Evolutionary conservation across 441 rosid species (phyloP), one percentile per base, ranked within the genome.

Genomic region (Francoa sonchifolia): DNA sequence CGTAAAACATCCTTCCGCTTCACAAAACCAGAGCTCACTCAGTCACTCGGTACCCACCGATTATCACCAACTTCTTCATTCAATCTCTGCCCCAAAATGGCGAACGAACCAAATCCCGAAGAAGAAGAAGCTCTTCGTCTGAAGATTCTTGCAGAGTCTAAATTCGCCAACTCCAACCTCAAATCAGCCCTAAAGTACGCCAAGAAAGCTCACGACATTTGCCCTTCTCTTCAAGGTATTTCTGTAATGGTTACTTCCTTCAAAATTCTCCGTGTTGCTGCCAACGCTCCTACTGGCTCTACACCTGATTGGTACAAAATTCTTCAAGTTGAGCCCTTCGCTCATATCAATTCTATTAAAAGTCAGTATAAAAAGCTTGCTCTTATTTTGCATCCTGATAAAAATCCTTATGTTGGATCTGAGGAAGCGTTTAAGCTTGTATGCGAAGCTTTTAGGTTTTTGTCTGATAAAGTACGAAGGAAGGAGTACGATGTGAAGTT

Each of bases 351-450:
- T 48, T 41, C 67, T 5, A 65, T 88, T 33, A 80, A 73, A 57
- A 76, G 73, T 33, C 77, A 78, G 55, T 83, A 74, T 66, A 88
- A 65, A 73, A 69, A 65, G 38, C 67, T 88, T 12, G 95, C 95
- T 34, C 65, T 81, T 26, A 38, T 64, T 10, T 54, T 88, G 64
- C 85, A 78, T 54, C 95, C 97, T 19, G 93, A 80, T 44, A 80
- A 80, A 60, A 80, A 78, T 41, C 65, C 76, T 0, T 64, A 53
- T 22, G 33, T 55, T 13, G 93, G 92, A 1, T 76, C 89, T 17
- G 89, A 80, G 44, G 97, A 88, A 14, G 95, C 95, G 25, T 83
- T 88, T 59, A 83, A 80, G 68, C 68, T 76, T 39, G 82, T 88
- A 27, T 79, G 65, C 16, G 89, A 83, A 27, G 93, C 77, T 41